Percentiles rank a stretch among this genome's conserved stretches.
These are phyloP conservation scores for Albifimbria verrucaria DNA, from an alignment of 2,329 filamentous ascomycete species.

Conservation along the genomic window DNA sequence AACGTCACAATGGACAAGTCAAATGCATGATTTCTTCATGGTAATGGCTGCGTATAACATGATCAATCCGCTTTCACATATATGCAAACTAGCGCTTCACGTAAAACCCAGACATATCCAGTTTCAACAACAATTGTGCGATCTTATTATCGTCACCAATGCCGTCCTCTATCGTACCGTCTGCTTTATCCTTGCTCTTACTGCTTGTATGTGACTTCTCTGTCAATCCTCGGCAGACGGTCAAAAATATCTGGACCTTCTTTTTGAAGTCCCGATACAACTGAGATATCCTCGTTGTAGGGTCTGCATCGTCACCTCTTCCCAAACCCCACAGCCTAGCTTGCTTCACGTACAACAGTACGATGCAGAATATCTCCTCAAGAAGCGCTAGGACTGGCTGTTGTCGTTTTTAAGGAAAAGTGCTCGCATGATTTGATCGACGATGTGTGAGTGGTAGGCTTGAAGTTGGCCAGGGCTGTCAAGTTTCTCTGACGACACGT, in stretches of 20 bases:
- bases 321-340: constrained; percentile 36
- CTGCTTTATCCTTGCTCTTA: constrained; percentile 23
- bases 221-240: constrained; percentile 63
- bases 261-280: constrained; percentile 67
- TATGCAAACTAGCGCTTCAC: constrained; percentile 19
- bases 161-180: constrained; percentile 32
- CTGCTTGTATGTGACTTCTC: constrained; percentile 53
- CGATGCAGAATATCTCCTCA: constrained; percentile 69
- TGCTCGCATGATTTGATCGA: constrained; percentile 73
- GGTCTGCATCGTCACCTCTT: constrained; percentile 12
- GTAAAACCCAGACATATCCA: constrained; percentile 73
- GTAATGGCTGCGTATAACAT: too few species aligned
- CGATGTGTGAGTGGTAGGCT: constrained; percentile 65
- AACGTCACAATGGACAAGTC: too few species aligned
- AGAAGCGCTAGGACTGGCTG: constrained; percentile 68
- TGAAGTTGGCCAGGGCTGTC: constrained; percentile 64
- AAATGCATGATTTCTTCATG: too few species aligned
- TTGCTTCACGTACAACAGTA: constrained; percentile 68
- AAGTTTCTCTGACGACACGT: constrained; percentile 20
- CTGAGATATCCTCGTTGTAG: constrained; percentile 24
- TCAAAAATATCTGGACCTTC: constrained; percentile 72
- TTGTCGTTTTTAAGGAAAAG: constrained; percentile 74
- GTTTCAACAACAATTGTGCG: constrained; percentile 62
- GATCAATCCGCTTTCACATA: too few species aligned
- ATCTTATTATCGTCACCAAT: constrained; percentile 55